Conservation (phyloP, 352 stramenopile genomes). For the Globisporangium uncinulatum region DNA sequence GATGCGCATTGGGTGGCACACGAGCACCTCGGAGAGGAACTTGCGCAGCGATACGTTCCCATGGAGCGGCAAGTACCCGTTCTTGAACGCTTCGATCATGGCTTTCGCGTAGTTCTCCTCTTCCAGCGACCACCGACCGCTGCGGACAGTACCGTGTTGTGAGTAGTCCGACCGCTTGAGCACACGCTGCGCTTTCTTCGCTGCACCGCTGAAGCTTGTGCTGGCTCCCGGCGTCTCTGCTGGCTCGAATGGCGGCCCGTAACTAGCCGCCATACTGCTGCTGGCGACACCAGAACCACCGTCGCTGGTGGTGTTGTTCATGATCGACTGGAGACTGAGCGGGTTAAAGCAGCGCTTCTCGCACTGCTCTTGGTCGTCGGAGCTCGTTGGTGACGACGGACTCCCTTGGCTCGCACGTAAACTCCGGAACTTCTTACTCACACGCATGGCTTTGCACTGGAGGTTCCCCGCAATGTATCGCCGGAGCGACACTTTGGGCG, state of each 20-base stretch:
- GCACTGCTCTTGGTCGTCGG: slow-evolving; percentile 6
- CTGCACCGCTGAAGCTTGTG: neutral
- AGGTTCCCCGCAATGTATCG: slow-evolving; percentile 52
- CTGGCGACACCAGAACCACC: slow-evolving; percentile 14
- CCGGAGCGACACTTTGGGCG: slow-evolving; percentile 43
- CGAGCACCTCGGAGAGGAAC: neutral
- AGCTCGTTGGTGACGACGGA: slow-evolving; percentile 13
- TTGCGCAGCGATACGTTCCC: slow-evolving; percentile 39
- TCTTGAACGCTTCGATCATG: slow-evolving; percentile 68
- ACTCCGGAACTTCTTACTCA: slow-evolving; percentile 63
- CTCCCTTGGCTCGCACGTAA: slow-evolving; percentile 22
- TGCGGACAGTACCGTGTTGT: slow-evolving; percentile 62
- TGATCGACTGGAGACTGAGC: slow-evolving; percentile 68
- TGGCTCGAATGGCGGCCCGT: neutral
- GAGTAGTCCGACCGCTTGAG: slow-evolving; percentile 81
- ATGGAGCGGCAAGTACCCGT: slow-evolving; percentile 69
- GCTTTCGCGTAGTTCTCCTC: slow-evolving; percentile 53
- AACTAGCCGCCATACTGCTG: too few relatives aligned
- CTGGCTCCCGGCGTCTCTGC: neutral
- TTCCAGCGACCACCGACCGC: slow-evolving; percentile 66
- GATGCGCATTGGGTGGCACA: neutral
- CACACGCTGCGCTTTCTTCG: slow-evolving; percentile 40
- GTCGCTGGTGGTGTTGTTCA: slow-evolving; percentile 42
- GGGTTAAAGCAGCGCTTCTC: slow-evolving; percentile 49
- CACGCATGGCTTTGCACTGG: slow-evolving; percentile 60